A percentile compares a stretch with the other conserved stretches of the same genome.
Evolutionary conservation across 768 basidiomycete genomes (phyloP).

Genomic region (Podaxis sp.): DNA sequence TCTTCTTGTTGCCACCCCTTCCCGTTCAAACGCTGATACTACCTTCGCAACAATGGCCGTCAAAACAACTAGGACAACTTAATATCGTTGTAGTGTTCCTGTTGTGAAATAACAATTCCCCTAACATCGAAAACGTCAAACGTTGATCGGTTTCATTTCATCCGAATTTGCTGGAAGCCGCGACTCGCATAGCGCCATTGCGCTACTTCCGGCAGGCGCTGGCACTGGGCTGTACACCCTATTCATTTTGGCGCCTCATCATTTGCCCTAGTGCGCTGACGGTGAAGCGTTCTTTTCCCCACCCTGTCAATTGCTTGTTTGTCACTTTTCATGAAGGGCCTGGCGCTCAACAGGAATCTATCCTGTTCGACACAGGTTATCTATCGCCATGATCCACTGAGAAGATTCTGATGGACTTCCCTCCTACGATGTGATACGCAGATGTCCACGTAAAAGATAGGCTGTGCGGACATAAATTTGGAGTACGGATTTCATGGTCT

Average conservation of each 20-base stretch:
- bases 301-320: neutral
- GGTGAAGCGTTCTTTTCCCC: neutral
- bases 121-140: neutral
- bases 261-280: neutral
- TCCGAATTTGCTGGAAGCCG: neutral
- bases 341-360: constrained; percentile 1
- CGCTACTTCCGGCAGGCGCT: neutral
- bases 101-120: neutral
- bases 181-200: neutral
- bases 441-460: constrained; percentile 8
- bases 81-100: neutral
- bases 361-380: constrained; percentile 6
- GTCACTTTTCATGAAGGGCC: neutral
- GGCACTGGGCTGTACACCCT: too few relatives aligned
- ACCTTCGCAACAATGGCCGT: neutral
- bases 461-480: neutral
- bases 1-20: constrained; percentile 4
- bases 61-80: neutral
- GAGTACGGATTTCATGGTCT: neutral
- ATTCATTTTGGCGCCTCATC: constrained; percentile 7
- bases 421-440: neutral
- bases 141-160: neutral
- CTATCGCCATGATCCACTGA: neutral
- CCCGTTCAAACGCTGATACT: neutral
- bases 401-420: constrained; percentile 1